A percentile compares a stretch with the other conserved stretches of the same genome.
phyloP scores from a whole-genome alignment of 306 rosid species.

The Inga laurina region DNA sequence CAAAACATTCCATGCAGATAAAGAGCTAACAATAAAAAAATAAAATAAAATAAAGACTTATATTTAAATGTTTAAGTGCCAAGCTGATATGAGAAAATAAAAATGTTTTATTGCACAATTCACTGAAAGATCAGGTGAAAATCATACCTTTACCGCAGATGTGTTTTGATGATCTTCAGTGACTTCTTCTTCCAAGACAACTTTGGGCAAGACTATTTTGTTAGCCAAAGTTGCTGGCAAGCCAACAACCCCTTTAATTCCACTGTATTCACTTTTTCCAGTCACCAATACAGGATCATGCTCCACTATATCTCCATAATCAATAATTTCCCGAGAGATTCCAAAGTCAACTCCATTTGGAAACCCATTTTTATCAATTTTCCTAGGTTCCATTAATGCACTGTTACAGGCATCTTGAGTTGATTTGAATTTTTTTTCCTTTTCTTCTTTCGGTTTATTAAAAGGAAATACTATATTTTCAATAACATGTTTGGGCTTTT shows the following conservation, averaged over 20 bases:
- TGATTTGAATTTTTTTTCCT: slow-evolving; percentile 28
- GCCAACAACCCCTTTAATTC: slow-evolving; percentile 8
- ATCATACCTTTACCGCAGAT: slow-evolving; percentile 47
- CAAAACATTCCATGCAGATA: slow-evolving; percentile 8
- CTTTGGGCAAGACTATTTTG: slow-evolving; percentile 34
- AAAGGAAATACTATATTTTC: slow-evolving; percentile 28
- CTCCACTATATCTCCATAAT: slow-evolving; percentile 18
- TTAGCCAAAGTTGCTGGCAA: slow-evolving; percentile 26
- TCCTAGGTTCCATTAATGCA: slow-evolving; percentile 33
- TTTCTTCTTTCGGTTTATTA: slow-evolving; percentile 27
- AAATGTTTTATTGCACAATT: slow-evolving; percentile 7
- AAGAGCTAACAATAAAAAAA: not conserved
- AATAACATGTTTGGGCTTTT: slow-evolving; percentile 23
- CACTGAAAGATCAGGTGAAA: slow-evolving; percentile 8
- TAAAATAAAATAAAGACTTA: slow-evolving; percentile 4
- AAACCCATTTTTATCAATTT: slow-evolving; percentile 27
- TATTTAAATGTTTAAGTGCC: not conserved
- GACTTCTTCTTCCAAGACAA: slow-evolving; percentile 31
- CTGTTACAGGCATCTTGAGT: slow-evolving; percentile 29
- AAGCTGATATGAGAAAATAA: not conserved
- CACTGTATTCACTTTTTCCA: slow-evolving; percentile 8
- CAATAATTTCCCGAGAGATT: slow-evolving; percentile 28
- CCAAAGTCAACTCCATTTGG: slow-evolving; percentile 21
- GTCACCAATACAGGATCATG: slow-evolving; percentile 25
- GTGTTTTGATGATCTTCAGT: slow-evolving; percentile 26